These are phyloP conservation scores for Hordeum marinum DNA, from an alignment of 176 grass and related monocot species.

Conservation along the genomic window DNA sequence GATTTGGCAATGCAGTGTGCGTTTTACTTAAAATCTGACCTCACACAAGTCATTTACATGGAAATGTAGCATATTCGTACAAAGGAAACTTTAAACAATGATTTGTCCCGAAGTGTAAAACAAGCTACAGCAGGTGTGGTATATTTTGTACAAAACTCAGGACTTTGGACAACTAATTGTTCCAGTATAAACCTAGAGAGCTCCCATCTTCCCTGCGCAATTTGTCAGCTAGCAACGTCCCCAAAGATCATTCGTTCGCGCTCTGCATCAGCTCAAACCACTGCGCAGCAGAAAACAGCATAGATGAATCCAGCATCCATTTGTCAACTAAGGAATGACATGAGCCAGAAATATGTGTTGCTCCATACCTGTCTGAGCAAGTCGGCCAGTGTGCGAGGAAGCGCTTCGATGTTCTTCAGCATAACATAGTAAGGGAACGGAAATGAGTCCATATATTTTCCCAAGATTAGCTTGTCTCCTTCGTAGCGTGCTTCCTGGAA, in stretches of 20 bases:
- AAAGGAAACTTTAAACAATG: background rate
- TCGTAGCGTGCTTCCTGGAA: constrained; percentile 54
- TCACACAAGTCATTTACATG: background rate
- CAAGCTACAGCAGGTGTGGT: constrained; percentile 8
- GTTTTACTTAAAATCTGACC: background rate
- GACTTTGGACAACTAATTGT: background rate
- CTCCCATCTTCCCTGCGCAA: background rate
- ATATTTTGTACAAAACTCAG: constrained; percentile 13
- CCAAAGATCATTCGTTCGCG: constrained; percentile 41
- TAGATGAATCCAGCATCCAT: background rate
- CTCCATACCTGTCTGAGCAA: constrained; percentile 82
- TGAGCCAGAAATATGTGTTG: background rate
- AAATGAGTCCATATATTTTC: constrained; percentile 76
- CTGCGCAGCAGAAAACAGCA: constrained; percentile 44
- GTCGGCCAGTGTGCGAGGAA: constrained; percentile 87
- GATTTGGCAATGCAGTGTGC: no score
- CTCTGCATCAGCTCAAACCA: constrained; percentile 96
- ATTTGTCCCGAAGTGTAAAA: background rate
- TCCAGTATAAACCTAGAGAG: background rate
- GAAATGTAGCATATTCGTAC: background rate
- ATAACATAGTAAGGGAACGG: constrained; percentile 88
- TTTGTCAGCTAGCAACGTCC: background rate
- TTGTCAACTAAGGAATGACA: background rate
- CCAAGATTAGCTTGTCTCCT: constrained; percentile 24
- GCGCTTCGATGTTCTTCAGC: constrained; percentile 74